Conservation (phyloP, 1,284 basidiomycete species). For the Clitocybe nebularis region DNA sequence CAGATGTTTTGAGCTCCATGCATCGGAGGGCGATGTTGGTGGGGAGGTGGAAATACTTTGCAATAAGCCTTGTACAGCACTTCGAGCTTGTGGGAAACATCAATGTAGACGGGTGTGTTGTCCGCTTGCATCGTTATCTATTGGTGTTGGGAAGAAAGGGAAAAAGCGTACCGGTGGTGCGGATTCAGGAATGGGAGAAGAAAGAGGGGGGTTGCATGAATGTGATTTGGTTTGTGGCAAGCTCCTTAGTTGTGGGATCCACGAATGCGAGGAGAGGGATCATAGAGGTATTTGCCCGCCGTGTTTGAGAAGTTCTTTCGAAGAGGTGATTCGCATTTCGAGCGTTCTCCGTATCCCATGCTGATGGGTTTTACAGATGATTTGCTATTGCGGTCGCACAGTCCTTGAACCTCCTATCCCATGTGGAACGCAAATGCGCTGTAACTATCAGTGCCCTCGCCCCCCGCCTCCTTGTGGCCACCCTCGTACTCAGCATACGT, state of each 20-base stretch:
- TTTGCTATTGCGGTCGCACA: constrained; percentile 73
- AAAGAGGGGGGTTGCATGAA: constrained; percentile 66
- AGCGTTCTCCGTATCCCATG: no score
- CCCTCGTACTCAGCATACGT: constrained; percentile 69
- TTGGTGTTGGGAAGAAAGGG: constrained; percentile 50
- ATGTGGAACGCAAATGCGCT: constrained; percentile 77
- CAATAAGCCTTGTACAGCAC: constrained; percentile 68
- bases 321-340: constrained; percentile 59
- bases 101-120: constrained; percentile 83
- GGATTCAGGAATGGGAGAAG: constrained; percentile 37
- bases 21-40: constrained; percentile 18
- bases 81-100: constrained; percentile 79
- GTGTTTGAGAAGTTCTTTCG: constrained; percentile 84
- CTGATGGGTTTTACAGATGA: no score
- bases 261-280: constrained; percentile 73
- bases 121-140: constrained; percentile 68
- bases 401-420: constrained; percentile 51
- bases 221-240: constrained; percentile 80
- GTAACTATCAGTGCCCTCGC: constrained; percentile 75
- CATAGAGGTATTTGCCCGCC: constrained; percentile 78
- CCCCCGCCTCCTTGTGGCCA: constrained; percentile 78
- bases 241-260: constrained; percentile 69
- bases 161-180: constrained; percentile 47
- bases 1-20: constrained; percentile 40
- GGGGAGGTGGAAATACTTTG: constrained; percentile 68